Conservation (phyloP, 495 filamentous ascomycete genomes). For the Hypoxylon lienhwacheense region DNA sequence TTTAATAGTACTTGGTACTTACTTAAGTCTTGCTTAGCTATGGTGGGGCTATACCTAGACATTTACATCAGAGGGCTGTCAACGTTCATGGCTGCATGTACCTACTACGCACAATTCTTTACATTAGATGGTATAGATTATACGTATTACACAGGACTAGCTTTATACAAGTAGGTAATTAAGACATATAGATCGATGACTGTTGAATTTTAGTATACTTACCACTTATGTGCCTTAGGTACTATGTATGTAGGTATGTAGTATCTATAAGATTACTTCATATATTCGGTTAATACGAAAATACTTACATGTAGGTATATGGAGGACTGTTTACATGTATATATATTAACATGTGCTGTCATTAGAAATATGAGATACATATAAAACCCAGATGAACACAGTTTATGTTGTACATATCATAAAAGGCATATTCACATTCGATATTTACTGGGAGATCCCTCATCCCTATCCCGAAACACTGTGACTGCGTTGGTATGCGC, state of each 20-base stretch:
- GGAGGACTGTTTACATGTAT: not conserved
- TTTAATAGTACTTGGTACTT: too few species aligned
- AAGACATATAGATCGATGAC: too few species aligned
- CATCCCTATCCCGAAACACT: constrained; percentile 19
- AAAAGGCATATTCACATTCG: constrained; percentile 3
- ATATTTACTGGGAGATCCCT: constrained; percentile 12
- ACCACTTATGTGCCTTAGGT: too few species aligned
- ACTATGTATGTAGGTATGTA: too few species aligned
- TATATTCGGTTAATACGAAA: not conserved
- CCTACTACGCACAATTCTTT: too few species aligned
- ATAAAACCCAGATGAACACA: not conserved
- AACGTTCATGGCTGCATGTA: too few species aligned
- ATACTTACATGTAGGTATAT: not conserved
- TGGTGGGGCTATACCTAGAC: constrained; percentile 23
- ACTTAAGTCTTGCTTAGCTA: constrained; percentile 11
- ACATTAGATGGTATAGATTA: too few species aligned
- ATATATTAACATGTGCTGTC: not conserved
- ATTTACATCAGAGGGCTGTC: too few species aligned
- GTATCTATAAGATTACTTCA: not conserved
- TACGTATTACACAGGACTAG: too few species aligned
- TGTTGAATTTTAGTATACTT: too few species aligned
- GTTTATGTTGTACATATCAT: constrained; percentile 14
- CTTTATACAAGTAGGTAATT: too few species aligned
- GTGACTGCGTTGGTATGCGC: constrained; percentile 3
- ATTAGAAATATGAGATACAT: not conserved